Evolutionary conservation across 352 stramenopile genomes (phyloP).

Genomic region (Phytophthora litchii): DNA sequence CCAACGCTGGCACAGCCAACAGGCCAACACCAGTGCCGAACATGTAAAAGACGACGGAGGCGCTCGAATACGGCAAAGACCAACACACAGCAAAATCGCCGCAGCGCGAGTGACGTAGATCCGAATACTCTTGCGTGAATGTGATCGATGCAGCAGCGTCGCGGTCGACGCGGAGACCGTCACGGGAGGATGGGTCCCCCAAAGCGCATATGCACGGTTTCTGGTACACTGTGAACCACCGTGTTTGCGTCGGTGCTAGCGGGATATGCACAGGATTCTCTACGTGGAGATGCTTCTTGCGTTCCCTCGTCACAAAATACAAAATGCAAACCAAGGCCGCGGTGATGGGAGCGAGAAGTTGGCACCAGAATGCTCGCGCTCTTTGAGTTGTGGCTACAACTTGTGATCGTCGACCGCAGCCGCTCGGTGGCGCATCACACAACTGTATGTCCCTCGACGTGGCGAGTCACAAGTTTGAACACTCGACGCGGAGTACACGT

Average conservation of each 20-base stretch:
- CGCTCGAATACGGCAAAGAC: too few relatives aligned
- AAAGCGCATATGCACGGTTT: constrained; percentile 2
- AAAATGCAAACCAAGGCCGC: neutral
- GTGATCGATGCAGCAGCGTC: constrained; percentile 7
- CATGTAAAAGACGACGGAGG: too few relatives aligned
- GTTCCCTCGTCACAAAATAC: too few relatives aligned
- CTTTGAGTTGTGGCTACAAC: neutral
- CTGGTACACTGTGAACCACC: neutral
- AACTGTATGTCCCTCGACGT: constrained; percentile 10
- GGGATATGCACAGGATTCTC: constrained; percentile 16
- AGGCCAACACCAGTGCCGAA: too few relatives aligned
- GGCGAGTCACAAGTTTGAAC: too few relatives aligned
- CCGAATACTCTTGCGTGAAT: too few relatives aligned
- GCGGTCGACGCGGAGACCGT: constrained; percentile 19
- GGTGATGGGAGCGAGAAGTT: constrained; percentile 12
- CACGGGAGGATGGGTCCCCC: constrained; percentile 6
- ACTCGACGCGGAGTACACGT: too few relatives aligned
- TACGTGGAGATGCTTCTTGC: constrained; percentile 8
- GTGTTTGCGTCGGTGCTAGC: too few relatives aligned
- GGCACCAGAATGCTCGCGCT: constrained; percentile 17
- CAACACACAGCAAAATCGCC: constrained; percentile 3
- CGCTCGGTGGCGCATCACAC: constrained; percentile 2
- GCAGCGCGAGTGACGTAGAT: too few relatives aligned
- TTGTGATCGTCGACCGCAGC: constrained; percentile 8
- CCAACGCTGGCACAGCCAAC: too few relatives aligned